These are phyloP conservation scores for Podospora anserina DNA, from an alignment of 495 filamentous ascomycete species.

Conservation along the genomic window DNA sequence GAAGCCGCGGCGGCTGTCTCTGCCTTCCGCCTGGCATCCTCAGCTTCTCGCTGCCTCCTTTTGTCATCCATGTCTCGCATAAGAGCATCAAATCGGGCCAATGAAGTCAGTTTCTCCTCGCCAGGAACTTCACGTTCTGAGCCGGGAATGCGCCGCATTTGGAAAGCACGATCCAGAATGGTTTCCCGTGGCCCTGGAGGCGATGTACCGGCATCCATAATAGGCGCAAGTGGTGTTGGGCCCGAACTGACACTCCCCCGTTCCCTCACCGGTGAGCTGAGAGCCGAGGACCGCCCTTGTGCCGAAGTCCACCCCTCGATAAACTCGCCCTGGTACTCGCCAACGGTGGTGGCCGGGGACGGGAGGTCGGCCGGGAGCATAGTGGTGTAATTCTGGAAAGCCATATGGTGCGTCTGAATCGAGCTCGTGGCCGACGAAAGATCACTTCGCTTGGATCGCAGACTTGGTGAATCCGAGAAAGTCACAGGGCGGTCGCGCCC, in stretches of 20 bases:
- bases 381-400: slow-evolving; percentile 42
- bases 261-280: slow-evolving; percentile 46
- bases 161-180: slow-evolving; percentile 59
- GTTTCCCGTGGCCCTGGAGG: slow-evolving; percentile 52
- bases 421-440: slow-evolving; percentile 52
- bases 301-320: slow-evolving; percentile 57
- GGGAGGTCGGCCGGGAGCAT: slow-evolving; percentile 49
- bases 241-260: slow-evolving; percentile 45
- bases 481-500: slow-evolving; percentile 43
- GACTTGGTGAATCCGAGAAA: slow-evolving; percentile 48
- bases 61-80: slow-evolving; percentile 55
- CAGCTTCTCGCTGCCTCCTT: slow-evolving; percentile 33
- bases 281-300: slow-evolving; percentile 52
- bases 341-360: slow-evolving; percentile 49
- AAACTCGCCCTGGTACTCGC: slow-evolving; percentile 53
- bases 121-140: slow-evolving; percentile 43
- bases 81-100: slow-evolving; percentile 57
- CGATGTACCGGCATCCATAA: slow-evolving; percentile 35
- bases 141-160: slow-evolving; percentile 54
- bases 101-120: slow-evolving; percentile 54
- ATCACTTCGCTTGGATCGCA: slow-evolving; percentile 53
- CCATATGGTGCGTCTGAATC: slow-evolving; percentile 38
- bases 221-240: slow-evolving; percentile 30
- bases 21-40: slow-evolving; percentile 24
- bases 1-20: slow-evolving; percentile 11